A percentile compares a stretch with the other conserved stretches of the same genome.
phyloP scores from a whole-genome alignment of 1,139 yeast species.

The Geotrichum fermentans region DNA sequence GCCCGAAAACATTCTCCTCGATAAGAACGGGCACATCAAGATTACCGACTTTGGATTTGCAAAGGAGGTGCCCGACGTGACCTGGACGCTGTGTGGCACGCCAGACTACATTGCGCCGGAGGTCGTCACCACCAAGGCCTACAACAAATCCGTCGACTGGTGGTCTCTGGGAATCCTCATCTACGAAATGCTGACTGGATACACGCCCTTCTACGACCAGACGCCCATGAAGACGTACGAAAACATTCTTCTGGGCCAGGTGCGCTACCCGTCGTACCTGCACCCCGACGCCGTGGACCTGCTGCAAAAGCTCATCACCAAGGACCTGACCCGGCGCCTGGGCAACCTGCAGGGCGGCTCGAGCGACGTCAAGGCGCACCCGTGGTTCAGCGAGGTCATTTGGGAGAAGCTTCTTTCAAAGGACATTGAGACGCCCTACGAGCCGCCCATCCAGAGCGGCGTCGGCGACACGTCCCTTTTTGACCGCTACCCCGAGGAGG shows the following conservation, averaged over 20 bases:
- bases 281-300: conserved; percentile 83
- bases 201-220: conserved; percentile 93
- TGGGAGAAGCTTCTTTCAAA: conserved; percentile 88
- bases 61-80: conserved; percentile 87
- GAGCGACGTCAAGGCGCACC: conserved; percentile 80
- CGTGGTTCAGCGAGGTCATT: conserved; percentile 92
- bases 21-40: conserved; percentile 89
- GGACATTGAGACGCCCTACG: conserved; percentile 95
- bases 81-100: conserved; percentile 94
- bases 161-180: conserved; percentile 94
- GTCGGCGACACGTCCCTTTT: conserved; percentile 93
- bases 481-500: conserved; percentile 92
- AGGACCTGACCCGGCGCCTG: conserved; percentile 79
- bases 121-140: conserved; percentile 92
- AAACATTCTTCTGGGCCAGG: conserved; percentile 79
- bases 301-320: conserved; percentile 71
- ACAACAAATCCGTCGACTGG: conserved; percentile 96
- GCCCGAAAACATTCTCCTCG: conserved; percentile 90
- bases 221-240: conserved; percentile 97
- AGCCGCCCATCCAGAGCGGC: conserved; percentile 95
- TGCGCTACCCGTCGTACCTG: conserved; percentile 80
- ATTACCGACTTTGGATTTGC: conserved; percentile 96
- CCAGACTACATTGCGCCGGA: conserved; percentile 96
- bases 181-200: conserved; percentile 96
- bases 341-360: conserved; percentile 91